Base-by-base conservation (phyloP, 768 basidiomycete genomes). In the Amanita jacksonii region DNA sequence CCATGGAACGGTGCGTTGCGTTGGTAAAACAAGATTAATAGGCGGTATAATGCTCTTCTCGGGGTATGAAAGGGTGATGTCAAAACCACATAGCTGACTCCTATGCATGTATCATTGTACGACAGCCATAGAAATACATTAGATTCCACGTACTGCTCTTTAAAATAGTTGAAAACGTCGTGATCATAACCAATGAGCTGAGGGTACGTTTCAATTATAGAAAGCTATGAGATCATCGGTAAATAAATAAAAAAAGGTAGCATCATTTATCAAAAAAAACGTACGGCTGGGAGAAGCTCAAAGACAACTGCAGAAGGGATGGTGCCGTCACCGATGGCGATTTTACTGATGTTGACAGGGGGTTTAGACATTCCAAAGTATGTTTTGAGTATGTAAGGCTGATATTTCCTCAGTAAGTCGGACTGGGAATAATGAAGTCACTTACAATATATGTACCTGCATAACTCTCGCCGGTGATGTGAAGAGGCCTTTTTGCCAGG, bases 311-410 rank as follows among this genome's bases (percentile, higher is more conserved):
- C 64, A n/a, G 72, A 65, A 2, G 72, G 66, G 13, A 84, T 67
- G 8, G 79, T 62, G 8, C 76, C 80, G 58, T 86, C 78, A 12
- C 85, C 85, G 36, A 88, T 83, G 9, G 72, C 77, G 41, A 86
- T 73, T 56, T 78, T 80, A 0, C 74, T 64, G 23, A 86, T 66
- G 8, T 73, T 76, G 23, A 86, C 79, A 0, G 85, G 84, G 9
- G 83, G 81, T 25, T 74, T 70, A 0, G 66, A 48, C 62, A 75
- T 68, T 35, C 66, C 67, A 52, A 87, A 82, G 56, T 83, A 80
- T 9, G 80, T 66, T 59, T 85, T 83, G 50, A 77, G 63, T 53
- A 87, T 86, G 55, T 86, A 85, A 8, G 85, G 83, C 81, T 85
- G 31, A 5, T 39, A 36, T 38, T 15, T 19, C 22, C 31, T 46